phyloP scores from a whole-genome alignment of 176 grass and related monocot genomes.

The Lolium multiflorum region DNA sequence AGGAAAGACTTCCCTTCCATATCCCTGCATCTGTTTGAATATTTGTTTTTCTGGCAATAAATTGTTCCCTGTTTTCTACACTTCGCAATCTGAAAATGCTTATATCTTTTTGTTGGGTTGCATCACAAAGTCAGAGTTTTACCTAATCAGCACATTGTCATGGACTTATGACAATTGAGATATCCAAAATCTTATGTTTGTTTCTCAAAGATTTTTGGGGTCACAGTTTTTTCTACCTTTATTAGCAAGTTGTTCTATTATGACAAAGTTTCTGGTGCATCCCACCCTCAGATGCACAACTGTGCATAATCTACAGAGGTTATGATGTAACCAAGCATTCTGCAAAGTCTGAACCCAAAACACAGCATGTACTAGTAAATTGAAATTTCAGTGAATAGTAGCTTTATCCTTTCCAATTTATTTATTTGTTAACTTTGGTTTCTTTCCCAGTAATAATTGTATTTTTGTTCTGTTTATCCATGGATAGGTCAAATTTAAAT shows the following conservation, averaged over 20 bases:
- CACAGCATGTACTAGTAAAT: background rate
- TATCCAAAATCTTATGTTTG: constrained; percentile 15
- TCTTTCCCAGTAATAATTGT: background rate
- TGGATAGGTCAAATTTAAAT: background rate
- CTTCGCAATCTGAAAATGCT: background rate
- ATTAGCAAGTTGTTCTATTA: background rate
- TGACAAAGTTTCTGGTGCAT: background rate
- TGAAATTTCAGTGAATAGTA: background rate
- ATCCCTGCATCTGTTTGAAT: background rate
- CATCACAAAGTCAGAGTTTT: background rate
- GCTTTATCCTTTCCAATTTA: constrained; percentile 1
- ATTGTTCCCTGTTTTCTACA: constrained; percentile 1
- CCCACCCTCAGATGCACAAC: background rate
- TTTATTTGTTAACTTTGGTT: background rate
- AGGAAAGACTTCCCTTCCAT: background rate
- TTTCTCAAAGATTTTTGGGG: background rate
- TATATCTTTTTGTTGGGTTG: constrained; percentile 16
- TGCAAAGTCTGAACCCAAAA: background rate
- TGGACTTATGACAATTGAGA: background rate
- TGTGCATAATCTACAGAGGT: background rate
- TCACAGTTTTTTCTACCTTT: background rate
- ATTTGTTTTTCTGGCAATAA: background rate
- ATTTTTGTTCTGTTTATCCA: background rate
- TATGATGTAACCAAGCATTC: background rate
- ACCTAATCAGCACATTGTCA: constrained; percentile 16